A percentile compares a stretch with the other conserved stretches of the same genome.
Conservation (phyloP, 2,329 filamentous ascomycete species). For the Xylaria hypoxylon region DNA sequence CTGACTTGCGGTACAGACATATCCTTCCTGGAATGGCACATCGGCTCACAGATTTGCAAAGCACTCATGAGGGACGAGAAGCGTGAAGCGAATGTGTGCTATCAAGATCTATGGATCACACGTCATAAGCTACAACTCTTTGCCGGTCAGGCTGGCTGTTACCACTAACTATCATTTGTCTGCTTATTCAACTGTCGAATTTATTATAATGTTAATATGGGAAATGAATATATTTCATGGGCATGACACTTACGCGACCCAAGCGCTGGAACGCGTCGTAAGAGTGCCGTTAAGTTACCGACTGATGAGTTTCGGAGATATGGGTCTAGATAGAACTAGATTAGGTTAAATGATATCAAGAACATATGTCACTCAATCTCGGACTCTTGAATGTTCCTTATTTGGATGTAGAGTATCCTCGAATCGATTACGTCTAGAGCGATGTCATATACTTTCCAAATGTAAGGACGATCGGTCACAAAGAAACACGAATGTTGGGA, state of each 20-base stretch:
- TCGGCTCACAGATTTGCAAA: constrained; percentile 19
- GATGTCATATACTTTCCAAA: neutral
- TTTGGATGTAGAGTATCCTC: neutral
- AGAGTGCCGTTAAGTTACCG: constrained; percentile 3
- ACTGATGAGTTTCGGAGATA: constrained; percentile 10
- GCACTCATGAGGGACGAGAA: constrained; percentile 13
- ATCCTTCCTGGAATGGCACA: constrained; percentile 39
- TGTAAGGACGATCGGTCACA: neutral
- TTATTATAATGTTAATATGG: constrained; percentile 42
- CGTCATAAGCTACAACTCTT: neutral
- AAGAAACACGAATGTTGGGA: neutral
- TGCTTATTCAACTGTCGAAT: constrained; percentile 9
- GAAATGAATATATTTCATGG: constrained; percentile 19
- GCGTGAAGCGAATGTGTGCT: neutral
- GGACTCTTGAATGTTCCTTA: neutral
- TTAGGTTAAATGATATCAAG: constrained; percentile 6
- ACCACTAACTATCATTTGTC: neutral
- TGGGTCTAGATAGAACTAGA: neutral
- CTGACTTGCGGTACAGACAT: constrained; percentile 33
- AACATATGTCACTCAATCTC: neutral
- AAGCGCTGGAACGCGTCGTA: constrained; percentile 47
- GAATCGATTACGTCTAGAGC: neutral
- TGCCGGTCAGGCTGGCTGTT: neutral
- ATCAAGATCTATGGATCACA: neutral
- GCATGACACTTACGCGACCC: constrained; percentile 42